Conservation (phyloP, 805 yeast species). For the Torulaspora microellipsoides region DNA sequence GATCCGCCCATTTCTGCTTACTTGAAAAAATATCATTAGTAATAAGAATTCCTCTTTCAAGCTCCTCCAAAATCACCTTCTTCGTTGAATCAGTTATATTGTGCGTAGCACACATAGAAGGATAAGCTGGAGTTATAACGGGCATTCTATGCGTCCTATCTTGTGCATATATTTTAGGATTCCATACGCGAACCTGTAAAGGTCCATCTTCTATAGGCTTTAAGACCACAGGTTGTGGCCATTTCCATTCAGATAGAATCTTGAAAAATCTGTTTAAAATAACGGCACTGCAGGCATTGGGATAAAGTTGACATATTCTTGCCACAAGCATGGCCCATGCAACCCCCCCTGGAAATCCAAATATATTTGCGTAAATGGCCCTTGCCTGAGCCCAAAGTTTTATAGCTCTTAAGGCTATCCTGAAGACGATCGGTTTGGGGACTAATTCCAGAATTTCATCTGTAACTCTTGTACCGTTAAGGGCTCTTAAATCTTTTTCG, state of each 20-base stretch:
- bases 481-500: constrained; percentile 82
- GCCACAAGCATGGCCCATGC: constrained; percentile 99
- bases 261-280: constrained; percentile 86
- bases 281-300: constrained; percentile 91
- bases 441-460: constrained; percentile 87
- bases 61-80: constrained; percentile 71
- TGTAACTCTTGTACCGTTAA: constrained; percentile 96
- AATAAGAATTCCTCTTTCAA: constrained; percentile 67
- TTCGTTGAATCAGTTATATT: constrained; percentile 89
- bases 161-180: constrained; percentile 82
- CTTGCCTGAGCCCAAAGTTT: constrained; percentile 96
- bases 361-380: constrained; percentile 89
- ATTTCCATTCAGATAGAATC: constrained; percentile 83
- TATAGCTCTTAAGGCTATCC: constrained; percentile 86
- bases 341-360: constrained; percentile 99
- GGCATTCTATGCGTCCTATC: constrained; percentile 95
- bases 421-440: constrained; percentile 89
- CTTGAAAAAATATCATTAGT: constrained; percentile 65
- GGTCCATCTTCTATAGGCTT: constrained; percentile 97
- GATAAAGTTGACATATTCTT: constrained; percentile 91
- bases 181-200: constrained; percentile 93
- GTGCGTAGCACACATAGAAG: constrained; percentile 98
- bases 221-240: constrained; percentile 97
- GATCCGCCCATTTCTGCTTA: constrained; percentile 63
- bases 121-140: constrained; percentile 87